Evolutionary conservation across 1,284 basidiomycete species (phyloP), one percentile per base, ranked within the genome.

Genomic region (Polyporus tsugae): DNA sequence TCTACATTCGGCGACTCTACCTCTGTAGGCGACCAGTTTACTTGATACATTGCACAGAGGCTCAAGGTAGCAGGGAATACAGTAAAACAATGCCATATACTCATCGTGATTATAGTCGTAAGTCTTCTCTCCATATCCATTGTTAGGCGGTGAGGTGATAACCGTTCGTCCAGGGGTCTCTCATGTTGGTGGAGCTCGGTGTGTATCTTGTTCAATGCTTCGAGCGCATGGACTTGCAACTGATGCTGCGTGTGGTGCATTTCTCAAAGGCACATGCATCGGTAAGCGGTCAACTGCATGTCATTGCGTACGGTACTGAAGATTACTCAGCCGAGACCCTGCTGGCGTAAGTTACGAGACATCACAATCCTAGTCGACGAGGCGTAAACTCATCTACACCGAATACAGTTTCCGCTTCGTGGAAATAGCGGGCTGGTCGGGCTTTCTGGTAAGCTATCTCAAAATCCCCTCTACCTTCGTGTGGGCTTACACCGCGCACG

Each of bases 161-260:
- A 35, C 13, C 9, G 29, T 29, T 55, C 13, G 15, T 35, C 9
- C 15, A 55, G 52, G 52, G 29, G 25, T 29, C 33, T 10, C 52
- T 55, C 29, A 55, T 55, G 52, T 33, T 55, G 15, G 52, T 55
- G 25, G 52, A 55, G 17, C 33, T 55, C 17, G 52, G 52, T 55
- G 33, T 33, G 52, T 7, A 7, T 11, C 46, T 29, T 2, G 46
- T 11, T 52, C 46, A 22, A 5, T 22, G 13, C 46, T 11, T 25
- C 22, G 4, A 13, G 22, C 22, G 22, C 22, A 25, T 55, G 6
- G 29, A 6, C 29, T 55, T 29, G 33, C 6, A 33, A 13, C 29
- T 55, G 29, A 55, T 7, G 2, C 7, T 55, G 29, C 25, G 29
- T 25, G 10, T 5, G 46, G 25, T 29, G 10, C 29, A 25, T 35